These are phyloP conservation scores for Mortierella sp. DNA, from an alignment of 371 early-diverging fungal genomes.

Conservation along the genomic window DNA sequence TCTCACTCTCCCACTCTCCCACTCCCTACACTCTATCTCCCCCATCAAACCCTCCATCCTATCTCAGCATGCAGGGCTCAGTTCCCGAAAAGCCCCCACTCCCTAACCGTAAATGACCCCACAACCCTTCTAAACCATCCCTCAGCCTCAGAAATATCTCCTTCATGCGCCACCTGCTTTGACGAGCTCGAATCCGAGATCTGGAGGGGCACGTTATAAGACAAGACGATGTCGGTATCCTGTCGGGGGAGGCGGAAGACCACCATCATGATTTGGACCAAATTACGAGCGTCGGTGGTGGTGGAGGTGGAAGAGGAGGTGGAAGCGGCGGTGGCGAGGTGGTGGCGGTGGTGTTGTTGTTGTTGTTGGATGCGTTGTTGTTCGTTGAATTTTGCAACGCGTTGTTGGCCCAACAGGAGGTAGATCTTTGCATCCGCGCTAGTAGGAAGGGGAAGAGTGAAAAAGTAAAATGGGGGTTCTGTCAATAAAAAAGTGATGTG, in stretches of 20 bases:
- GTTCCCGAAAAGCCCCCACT: constrained; percentile 74
- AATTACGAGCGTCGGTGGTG: constrained; percentile 63
- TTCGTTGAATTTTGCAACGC: constrained; percentile 81
- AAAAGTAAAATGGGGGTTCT: not conserved
- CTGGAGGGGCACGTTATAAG: constrained; percentile 76
- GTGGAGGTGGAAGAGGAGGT: not conserved
- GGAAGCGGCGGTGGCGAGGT: not conserved
- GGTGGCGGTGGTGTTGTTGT: not conserved
- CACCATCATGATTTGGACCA: constrained; percentile 76
- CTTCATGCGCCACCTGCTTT: constrained; percentile 50
- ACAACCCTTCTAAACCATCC: constrained; percentile 64
- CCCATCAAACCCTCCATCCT: too few species aligned
- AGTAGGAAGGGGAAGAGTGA: not conserved
- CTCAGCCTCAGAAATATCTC: constrained; percentile 59
- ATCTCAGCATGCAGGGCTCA: not conserved
- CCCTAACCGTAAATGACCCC: constrained; percentile 61
- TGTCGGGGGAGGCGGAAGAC: constrained; percentile 75
- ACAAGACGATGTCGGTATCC: constrained; percentile 80
- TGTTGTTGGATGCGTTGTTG: constrained; percentile 31
- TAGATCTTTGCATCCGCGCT: constrained; percentile 52
- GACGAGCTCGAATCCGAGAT: constrained; percentile 60
- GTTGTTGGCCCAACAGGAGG: constrained; percentile 70
- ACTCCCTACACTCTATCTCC: too few species aligned
- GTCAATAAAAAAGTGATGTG: not conserved
- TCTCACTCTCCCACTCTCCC: too few species aligned